These are phyloP conservation scores for Apiospora kogelbergensis DNA, from an alignment of 2,329 filamentous ascomycete species.

Conservation along the genomic window DNA sequence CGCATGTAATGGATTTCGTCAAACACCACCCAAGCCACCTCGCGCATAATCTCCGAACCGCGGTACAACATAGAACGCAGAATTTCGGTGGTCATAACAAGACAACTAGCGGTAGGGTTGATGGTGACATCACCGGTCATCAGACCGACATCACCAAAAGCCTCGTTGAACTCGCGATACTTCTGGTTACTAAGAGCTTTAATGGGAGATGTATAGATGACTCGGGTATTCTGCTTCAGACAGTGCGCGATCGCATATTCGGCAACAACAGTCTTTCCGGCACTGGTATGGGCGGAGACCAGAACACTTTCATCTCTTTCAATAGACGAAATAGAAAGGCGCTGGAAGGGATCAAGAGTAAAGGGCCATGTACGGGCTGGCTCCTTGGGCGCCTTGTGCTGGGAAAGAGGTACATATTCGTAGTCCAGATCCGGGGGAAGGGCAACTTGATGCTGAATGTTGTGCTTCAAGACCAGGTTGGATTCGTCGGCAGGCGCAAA, in stretches of 20 bases:
- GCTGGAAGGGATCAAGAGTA: slow-evolving; percentile 95
- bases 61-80: slow-evolving; percentile 96
- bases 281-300: slow-evolving; percentile 95
- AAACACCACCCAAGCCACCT: slow-evolving; percentile 97
- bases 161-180: slow-evolving; percentile 91
- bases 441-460: slow-evolving; percentile 97
- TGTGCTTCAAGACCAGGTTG: slow-evolving; percentile 85
- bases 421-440: slow-evolving; percentile 92
- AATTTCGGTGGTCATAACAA: slow-evolving; percentile 99
- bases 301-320: slow-evolving; percentile 94
- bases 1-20: slow-evolving; percentile 99
- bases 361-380: slow-evolving; percentile 86
- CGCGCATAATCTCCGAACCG: slow-evolving; percentile 98
- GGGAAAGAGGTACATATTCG: slow-evolving; percentile 89
- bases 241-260: slow-evolving; percentile 98
- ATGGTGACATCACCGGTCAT: slow-evolving; percentile 99
- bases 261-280: slow-evolving; percentile 96
- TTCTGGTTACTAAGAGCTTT: slow-evolving; percentile 99
- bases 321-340: slow-evolving; percentile 90
- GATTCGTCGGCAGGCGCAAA: slow-evolving; percentile 66
- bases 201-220: slow-evolving; percentile 99
- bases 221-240: slow-evolving; percentile 93
- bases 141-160: slow-evolving; percentile 94
- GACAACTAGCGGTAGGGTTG: slow-evolving; percentile 94
- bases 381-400: slow-evolving; percentile 86